Base-by-base conservation (phyloP, 768 basidiomycete genomes). In the Termitomyces sp. region DNA sequence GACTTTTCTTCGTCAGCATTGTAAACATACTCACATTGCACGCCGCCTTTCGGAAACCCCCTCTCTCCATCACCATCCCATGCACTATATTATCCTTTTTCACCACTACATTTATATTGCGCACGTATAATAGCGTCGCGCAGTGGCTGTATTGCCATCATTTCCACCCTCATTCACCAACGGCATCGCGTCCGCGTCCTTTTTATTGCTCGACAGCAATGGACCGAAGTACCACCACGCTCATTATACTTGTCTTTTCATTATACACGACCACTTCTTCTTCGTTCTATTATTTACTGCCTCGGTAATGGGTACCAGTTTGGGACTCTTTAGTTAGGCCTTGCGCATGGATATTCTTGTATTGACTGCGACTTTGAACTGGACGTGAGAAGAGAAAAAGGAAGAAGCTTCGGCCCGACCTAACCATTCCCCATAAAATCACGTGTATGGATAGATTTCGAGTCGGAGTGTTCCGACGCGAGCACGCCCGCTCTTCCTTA, bases 391-490 rank as follows among this genome's bases (percentile, higher is more conserved):
- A 7, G 3, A 7, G 29, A 7, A 29, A 29, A 29, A 29, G 29
- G 7, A 10, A 31, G 19, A 31, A 10, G 31, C 45, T 8, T 49
- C 16, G 40, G 52, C 10, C 52, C 41, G 31, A 23, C 11, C 29
- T 25, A 19, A 44, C 19, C 37, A 29, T 29, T 7, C 44, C 9
- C 16, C n/a, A 43, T n/a, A 29, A 46, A 38, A 60, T 60, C 59
- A 60, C 59, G 59, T 60, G 59, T 11, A 12, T 17, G 49, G 6
- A 38, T 17, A 14, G 51, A 27, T 44, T 42, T 47, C 43, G 53
- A 29, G 23, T 53, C 60, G 56, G 42, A 32, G 53, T 57, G n/a
- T 54, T 53, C 60, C 56, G 60, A 61, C 34, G 31, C 46, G 43
- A 50, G 35, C 35, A 37, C 48, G 29, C 35, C 41, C 45, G 35